These are phyloP conservation scores for Solanum hybrid DNA, from an alignment of 305 asterid species.

Conservation along the genomic window DNA sequence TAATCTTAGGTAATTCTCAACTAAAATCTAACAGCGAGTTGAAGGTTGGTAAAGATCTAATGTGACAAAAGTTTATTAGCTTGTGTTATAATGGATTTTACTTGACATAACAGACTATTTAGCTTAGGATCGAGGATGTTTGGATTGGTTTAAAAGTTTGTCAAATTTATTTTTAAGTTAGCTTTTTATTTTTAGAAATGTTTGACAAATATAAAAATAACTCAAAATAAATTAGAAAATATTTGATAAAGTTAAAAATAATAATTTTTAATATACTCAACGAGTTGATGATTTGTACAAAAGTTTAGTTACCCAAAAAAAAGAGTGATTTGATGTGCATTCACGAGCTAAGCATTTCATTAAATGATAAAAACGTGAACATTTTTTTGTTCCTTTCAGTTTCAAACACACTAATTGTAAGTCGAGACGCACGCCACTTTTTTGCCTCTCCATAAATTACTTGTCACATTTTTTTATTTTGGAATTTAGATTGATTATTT, in stretches of 20 bases:
- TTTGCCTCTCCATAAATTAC: not conserved
- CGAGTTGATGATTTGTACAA: not conserved
- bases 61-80: not conserved
- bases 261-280: too few species aligned
- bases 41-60: not conserved
- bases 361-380: not conserved
- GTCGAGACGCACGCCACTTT: not conserved
- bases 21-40: not conserved
- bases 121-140: not conserved
- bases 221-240: too few species aligned
- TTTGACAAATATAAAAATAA: too few species aligned
- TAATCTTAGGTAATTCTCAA: not conserved
- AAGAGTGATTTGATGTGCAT: not conserved
- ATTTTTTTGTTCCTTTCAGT: not conserved
- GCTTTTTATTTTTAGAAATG: too few species aligned
- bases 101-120: not conserved
- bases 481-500: not conserved
- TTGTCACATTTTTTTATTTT: not conserved
- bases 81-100: not conserved
- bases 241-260: too few species aligned
- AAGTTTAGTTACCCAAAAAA: not conserved
- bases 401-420: not conserved
- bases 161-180: too few species aligned
- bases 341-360: not conserved
- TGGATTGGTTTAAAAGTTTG: too few species aligned